Evolutionary conservation across 192 early-diverging fungal genomes (phyloP).

Genomic region (Coemansia sp.): DNA sequence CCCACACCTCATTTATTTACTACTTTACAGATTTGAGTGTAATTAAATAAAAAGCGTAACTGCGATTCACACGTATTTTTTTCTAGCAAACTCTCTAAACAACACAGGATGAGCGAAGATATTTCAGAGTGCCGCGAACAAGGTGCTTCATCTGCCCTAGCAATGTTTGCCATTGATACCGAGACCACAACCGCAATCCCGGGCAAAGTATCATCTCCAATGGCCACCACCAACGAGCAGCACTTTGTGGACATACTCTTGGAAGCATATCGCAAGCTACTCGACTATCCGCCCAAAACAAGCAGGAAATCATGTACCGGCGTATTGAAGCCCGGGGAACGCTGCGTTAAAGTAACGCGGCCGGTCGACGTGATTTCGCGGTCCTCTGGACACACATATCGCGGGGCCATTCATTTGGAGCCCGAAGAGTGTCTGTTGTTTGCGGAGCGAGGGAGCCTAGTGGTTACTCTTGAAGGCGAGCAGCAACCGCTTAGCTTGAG

Average conservation of each 20-base stretch:
- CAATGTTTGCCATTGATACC: conserved; percentile 12
- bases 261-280: conserved; percentile 21
- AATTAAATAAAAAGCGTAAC: too few species aligned
- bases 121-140: not conserved
- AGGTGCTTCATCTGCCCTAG: conserved; percentile 5
- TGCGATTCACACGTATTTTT: too few species aligned
- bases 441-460: conserved; percentile 28
- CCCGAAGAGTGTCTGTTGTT: conserved; percentile 44
- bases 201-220: conserved; percentile 18
- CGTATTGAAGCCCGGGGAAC: not conserved
- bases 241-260: conserved; percentile 6
- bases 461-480: not conserved
- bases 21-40: too few species aligned
- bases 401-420: conserved; percentile 11
- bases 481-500: not conserved
- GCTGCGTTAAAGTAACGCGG: conserved; percentile 11
- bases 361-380: conserved; percentile 25
- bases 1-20: too few species aligned
- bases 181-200: conserved; percentile 1
- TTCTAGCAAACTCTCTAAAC: too few species aligned
- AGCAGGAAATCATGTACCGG: conserved; percentile 24
- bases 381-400: conserved; percentile 13
- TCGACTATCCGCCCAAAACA: conserved; percentile 19
- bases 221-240: conserved; percentile 11
- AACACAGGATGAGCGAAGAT: not conserved